Conservation (phyloP, 371 early-diverging fungal genomes). For the Quaeritorhiza haematococci region DNA sequence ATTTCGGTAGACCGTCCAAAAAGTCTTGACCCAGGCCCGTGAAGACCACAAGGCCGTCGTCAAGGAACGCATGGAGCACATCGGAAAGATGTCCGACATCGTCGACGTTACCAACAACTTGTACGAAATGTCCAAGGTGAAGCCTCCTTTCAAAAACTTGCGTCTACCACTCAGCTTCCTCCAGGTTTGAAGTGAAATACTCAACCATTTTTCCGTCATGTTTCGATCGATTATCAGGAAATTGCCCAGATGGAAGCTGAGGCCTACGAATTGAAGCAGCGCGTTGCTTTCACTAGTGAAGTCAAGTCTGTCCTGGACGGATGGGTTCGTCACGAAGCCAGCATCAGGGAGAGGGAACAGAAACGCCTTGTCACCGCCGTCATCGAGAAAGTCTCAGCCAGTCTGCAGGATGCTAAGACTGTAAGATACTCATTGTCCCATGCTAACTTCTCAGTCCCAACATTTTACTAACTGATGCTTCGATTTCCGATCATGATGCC, state of each 20-base stretch:
- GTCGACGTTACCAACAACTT: constrained; percentile 89
- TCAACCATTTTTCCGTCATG: too few relatives aligned
- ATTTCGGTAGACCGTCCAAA: constrained; percentile 60
- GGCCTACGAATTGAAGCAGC: constrained; percentile 90
- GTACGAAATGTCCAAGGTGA: constrained; percentile 83
- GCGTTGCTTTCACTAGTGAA: constrained; percentile 74
- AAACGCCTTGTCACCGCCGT: constrained; percentile 78
- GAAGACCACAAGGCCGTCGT: constrained; percentile 88
- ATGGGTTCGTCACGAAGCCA: constrained; percentile 94
- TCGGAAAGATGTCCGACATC: constrained; percentile 87
- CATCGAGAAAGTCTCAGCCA: constrained; percentile 77
- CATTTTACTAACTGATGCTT: constrained; percentile 18
- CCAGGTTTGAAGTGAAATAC: too few relatives aligned
- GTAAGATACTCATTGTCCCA: constrained; percentile 34
- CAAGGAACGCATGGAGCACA: constrained; percentile 79
- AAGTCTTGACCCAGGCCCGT: constrained; percentile 78
- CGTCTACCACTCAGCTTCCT: too few relatives aligned
- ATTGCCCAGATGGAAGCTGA: constrained; percentile 88
- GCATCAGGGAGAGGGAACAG: constrained; percentile 91
- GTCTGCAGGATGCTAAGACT: constrained; percentile 73
- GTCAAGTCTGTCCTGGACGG: constrained; percentile 86
- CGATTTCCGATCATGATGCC: constrained; percentile 1
- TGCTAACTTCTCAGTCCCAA: constrained; percentile 38
- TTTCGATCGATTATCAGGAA: constrained; percentile 43
- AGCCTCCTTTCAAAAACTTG: background rate